A percentile compares a stretch with the other conserved stretches of the same genome.
Conservation (phyloP, 2,329 filamentous ascomycete genomes). For the Cladosporium velox region DNA sequence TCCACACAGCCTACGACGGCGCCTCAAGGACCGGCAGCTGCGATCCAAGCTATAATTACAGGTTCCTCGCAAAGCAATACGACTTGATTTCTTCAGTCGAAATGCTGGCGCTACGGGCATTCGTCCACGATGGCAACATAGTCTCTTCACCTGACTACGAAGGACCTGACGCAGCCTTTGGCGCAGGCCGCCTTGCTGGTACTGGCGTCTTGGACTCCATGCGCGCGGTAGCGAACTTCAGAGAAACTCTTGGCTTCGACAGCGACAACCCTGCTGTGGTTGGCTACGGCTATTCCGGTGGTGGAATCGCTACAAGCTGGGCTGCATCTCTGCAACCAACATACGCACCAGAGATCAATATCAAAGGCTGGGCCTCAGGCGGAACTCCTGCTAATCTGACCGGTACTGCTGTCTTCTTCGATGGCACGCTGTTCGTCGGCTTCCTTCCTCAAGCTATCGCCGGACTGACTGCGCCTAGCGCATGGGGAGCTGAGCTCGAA, state of each 20-base stretch:
- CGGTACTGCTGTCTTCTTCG: slow-evolving; percentile 31
- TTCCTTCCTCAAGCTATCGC: slow-evolving; percentile 32
- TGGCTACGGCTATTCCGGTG: slow-evolving; percentile 60
- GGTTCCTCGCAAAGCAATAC: slow-evolving; percentile 27
- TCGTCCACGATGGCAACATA: slow-evolving; percentile 30
- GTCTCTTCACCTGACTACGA: slow-evolving; percentile 48
- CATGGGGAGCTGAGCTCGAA: slow-evolving; percentile 30
- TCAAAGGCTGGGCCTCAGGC: slow-evolving; percentile 53
- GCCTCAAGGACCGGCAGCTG: slow-evolving; percentile 40
- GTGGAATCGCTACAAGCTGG: slow-evolving; percentile 54
- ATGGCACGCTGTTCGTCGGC: slow-evolving; percentile 31
- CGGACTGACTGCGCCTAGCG: slow-evolving; percentile 28
- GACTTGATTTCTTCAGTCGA: slow-evolving; percentile 29
- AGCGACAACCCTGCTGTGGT: slow-evolving; percentile 36
- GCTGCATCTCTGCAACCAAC: slow-evolving; percentile 53
- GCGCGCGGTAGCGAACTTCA: slow-evolving; percentile 41
- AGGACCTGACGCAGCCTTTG: slow-evolving; percentile 34
- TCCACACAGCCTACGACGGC: slow-evolving; percentile 37
- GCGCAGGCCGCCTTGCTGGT: slow-evolving; percentile 42
- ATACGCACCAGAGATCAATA: slow-evolving; percentile 56
- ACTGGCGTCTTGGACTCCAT: slow-evolving; percentile 47
- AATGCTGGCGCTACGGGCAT: slow-evolving; percentile 27
- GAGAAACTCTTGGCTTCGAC: slow-evolving; percentile 30
- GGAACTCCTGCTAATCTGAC: slow-evolving; percentile 49
- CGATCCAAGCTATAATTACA: slow-evolving; percentile 43